Conservation (phyloP, 2,329 filamentous ascomycete species). For the Botrytis hyacinthi region DNA sequence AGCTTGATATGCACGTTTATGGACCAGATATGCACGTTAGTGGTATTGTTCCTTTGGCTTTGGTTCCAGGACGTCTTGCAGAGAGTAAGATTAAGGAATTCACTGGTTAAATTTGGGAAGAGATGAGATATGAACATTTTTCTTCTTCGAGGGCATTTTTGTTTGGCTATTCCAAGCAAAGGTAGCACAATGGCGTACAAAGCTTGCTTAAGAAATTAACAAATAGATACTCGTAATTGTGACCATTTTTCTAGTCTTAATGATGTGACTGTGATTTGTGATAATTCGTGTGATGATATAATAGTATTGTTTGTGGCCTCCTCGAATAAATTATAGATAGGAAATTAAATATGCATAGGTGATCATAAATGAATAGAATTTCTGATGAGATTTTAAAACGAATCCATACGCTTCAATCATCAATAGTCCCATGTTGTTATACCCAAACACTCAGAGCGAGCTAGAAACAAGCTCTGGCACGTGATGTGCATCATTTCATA, state of each 20-base stretch:
- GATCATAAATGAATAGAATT: neutral
- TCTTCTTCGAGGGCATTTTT: slow-evolving; percentile 28
- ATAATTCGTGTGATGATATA: neutral
- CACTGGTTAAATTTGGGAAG: slow-evolving; percentile 30
- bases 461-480: neutral
- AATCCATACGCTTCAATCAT: neutral
- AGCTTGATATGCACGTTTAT: slow-evolving; percentile 90
- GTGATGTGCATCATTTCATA: neutral
- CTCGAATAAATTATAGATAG: neutral
- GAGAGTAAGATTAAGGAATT: slow-evolving; percentile 62
- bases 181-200: slow-evolving; percentile 33
- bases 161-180: slow-evolving; percentile 22
- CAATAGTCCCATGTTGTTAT: no score
- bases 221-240: slow-evolving; percentile 38
- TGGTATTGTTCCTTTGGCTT: slow-evolving; percentile 91
- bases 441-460: neutral
- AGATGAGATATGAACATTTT: slow-evolving; percentile 24
- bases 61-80: slow-evolving; percentile 65
- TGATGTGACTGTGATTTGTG: neutral
- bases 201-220: slow-evolving; percentile 32
- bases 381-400: neutral
- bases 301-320: neutral
- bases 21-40: slow-evolving; percentile 84
- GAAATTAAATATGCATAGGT: neutral
- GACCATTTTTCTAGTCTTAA: slow-evolving; percentile 9